These are phyloP conservation scores for Ogataea populi-albae DNA, from an alignment of 805 yeast genomes.

Conservation along the genomic window DNA sequence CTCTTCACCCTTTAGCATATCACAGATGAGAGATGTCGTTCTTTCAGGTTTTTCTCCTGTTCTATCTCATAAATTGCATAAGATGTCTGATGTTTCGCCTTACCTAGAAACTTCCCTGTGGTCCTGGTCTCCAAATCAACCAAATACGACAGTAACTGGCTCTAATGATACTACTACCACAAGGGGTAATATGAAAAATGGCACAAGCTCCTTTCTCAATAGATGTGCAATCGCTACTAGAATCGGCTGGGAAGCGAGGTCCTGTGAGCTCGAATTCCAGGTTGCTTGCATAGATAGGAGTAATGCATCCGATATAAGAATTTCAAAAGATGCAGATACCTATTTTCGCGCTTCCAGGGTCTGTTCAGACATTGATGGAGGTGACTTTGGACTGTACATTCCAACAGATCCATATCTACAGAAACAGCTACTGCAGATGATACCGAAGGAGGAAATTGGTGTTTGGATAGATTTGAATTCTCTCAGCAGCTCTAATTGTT, in stretches of 20 bases:
- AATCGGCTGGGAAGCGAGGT: slow-evolving; percentile 62
- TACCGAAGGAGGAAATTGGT: slow-evolving; percentile 32
- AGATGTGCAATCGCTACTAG: slow-evolving; percentile 40
- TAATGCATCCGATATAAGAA: slow-evolving; percentile 42
- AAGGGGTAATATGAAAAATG: slow-evolving; percentile 7
- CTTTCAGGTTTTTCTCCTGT: slow-evolving; percentile 68
- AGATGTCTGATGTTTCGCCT: slow-evolving; percentile 28
- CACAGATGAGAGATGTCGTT: slow-evolving; percentile 38
- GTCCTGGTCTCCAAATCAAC: slow-evolving; percentile 73
- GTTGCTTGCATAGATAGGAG: slow-evolving; percentile 53
- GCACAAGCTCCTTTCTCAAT: slow-evolving; percentile 23
- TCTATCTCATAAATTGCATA: slow-evolving; percentile 38
- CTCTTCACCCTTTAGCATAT: slow-evolving; percentile 36
- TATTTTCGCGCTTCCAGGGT: slow-evolving; percentile 45
- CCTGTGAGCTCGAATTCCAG: slow-evolving; percentile 56
- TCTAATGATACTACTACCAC: slow-evolving; percentile 4
- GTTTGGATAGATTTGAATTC: slow-evolving; percentile 85
- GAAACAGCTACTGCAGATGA: slow-evolving; percentile 17
- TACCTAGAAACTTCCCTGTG: slow-evolving; percentile 46
- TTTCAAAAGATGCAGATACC: slow-evolving; percentile 32
- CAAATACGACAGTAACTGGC: slow-evolving; percentile 29
- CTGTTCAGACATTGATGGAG: slow-evolving; percentile 29
- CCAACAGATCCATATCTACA: slow-evolving; percentile 55
- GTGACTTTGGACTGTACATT: slow-evolving; percentile 35
- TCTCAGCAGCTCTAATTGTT: slow-evolving; percentile 68